phyloP scores from a whole-genome alignment of 345 rosid species.

The Populus tremula region DNA sequence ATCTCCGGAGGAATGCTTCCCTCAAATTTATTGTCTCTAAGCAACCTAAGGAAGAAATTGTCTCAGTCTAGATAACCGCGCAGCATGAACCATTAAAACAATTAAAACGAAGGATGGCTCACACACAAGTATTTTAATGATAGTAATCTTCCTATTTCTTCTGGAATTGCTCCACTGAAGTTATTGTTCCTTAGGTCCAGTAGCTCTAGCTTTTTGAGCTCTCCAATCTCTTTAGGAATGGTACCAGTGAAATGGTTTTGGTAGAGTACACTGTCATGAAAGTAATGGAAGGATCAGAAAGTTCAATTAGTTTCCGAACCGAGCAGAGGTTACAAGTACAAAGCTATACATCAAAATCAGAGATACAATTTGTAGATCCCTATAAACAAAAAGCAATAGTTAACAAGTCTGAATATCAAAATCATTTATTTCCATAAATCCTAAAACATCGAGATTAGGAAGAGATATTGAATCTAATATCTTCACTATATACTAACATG shows the following conservation, averaged over 20 bases:
- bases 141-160: conserved; percentile 39
- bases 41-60: conserved; percentile 49
- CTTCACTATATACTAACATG: not conserved
- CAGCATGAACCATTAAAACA: not conserved
- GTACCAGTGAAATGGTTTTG: conserved; percentile 58
- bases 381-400: not conserved
- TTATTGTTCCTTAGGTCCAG: conserved; percentile 73
- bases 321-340: not conserved
- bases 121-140: conserved; percentile 74
- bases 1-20: conserved; percentile 47
- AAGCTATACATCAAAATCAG: not conserved
- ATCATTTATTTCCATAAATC: not conserved
- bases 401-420: not conserved
- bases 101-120: not conserved
- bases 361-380: not conserved
- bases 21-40: conserved; percentile 62
- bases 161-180: conserved; percentile 66
- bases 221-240: conserved; percentile 68
- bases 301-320: not conserved
- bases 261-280: conserved; percentile 42
- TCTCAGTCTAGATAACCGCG: conserved; percentile 9
- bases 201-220: conserved; percentile 47
- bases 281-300: conserved; percentile 4
- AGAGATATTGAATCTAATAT: not conserved
- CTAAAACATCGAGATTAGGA: not conserved